Conservation (phyloP, 2,329 filamentous ascomycete species). For the Chalara sp. region DNA sequence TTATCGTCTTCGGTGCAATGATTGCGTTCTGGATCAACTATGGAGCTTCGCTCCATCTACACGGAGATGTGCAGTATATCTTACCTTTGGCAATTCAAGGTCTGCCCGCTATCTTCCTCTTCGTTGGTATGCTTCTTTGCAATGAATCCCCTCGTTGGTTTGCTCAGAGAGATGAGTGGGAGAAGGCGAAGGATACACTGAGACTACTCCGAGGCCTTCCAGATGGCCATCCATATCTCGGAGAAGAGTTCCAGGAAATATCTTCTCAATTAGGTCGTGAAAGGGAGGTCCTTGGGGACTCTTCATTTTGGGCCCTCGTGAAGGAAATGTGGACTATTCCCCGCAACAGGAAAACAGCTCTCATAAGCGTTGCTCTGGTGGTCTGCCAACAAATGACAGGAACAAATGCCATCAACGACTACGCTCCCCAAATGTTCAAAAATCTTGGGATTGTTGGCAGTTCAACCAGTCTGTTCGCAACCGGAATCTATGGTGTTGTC, state of each 20-base stretch:
- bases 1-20: conserved; percentile 31
- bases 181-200: conserved; percentile 37
- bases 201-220: too few relatives aligned
- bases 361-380: too few relatives aligned
- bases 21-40: conserved; percentile 51
- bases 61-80: conserved; percentile 31
- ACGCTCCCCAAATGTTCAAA: background rate
- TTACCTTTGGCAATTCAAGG: conserved; percentile 58
- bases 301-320: too few relatives aligned
- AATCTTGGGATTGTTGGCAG: background rate
- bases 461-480: background rate
- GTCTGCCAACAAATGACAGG: background rate
- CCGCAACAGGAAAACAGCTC: too few relatives aligned
- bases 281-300: too few relatives aligned
- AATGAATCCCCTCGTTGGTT: conserved; percentile 57
- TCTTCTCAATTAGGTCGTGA: too few relatives aligned
- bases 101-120: conserved; percentile 53
- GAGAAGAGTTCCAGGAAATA: too few relatives aligned
- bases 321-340: too few relatives aligned
- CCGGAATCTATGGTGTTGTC: background rate
- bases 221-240: too few relatives aligned
- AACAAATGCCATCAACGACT: background rate
- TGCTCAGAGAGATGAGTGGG: conserved; percentile 59
- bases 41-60: conserved; percentile 25
- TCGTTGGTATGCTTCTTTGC: conserved; percentile 53